Base-by-base conservation (phyloP, 495 filamentous ascomycete genomes). In the Lepraria neglecta region DNA sequence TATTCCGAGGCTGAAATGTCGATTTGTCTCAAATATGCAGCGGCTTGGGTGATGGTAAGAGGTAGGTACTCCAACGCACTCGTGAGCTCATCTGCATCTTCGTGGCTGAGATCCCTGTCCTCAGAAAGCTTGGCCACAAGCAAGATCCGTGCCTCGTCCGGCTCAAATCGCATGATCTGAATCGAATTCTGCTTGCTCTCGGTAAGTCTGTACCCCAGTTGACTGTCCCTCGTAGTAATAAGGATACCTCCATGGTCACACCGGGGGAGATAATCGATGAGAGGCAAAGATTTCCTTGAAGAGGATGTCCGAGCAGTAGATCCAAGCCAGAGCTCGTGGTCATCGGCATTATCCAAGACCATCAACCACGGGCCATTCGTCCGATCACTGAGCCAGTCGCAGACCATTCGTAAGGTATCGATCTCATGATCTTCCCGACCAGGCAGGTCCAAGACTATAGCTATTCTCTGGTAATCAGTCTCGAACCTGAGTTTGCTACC, bases 261-360 rank as follows among this genome's bases (percentile, higher is more conserved):
- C 4, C 63, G 46, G 7, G 71, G 72, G 12, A 74, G 45, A 56
- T 69, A 68, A 4, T 72, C 44, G 4, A 70, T 59, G 21, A 71
- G 63, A 6, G 66, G 52, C 44, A 51, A n/a, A 3, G 43, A 30
- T 17, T 19, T 40, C 21, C 21, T 24, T n/a, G 24, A 27, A 59
- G 58, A 54, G 4, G 7, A 5, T 11, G 10, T 38, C 38, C 28
- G 58, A 7, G 38, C 46, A 33, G 6, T 19, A 19, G 58, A 33
- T 21, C 35, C 47, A 28, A 60, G 35, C 58, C 47, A 73, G 24
- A 77, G 35, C 27, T 73, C 68, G n/a, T 66, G 60, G 64, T 82
- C 74, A 63, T 83, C 78, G 7, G 76, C 79, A 58, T 80, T 82
- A 65, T 84, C 79, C 28, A 83, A 67, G n/a, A 81, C 65, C 60